A percentile compares a stretch with the other conserved stretches of the same genome.
These are phyloP conservation scores for Colletotrichum musicola DNA, from an alignment of 2,329 filamentous ascomycete genomes.

Conservation along the genomic window DNA sequence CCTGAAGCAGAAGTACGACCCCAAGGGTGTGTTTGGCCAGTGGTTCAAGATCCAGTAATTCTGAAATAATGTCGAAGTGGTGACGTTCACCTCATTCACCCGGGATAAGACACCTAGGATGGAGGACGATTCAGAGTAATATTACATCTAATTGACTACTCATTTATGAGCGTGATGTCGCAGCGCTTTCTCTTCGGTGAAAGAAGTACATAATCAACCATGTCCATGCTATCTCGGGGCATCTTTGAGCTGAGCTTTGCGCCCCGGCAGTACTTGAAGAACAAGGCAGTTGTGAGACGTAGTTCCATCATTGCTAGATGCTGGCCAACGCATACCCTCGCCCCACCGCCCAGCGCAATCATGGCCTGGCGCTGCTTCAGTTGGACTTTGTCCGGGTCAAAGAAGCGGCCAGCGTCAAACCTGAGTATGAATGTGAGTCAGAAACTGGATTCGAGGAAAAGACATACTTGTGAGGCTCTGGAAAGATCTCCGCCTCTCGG, in stretches of 20 bases:
- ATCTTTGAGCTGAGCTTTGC: constrained; percentile 49
- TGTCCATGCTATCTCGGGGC: constrained; percentile 51
- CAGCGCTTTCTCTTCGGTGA: constrained; percentile 48
- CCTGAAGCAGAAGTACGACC: constrained; percentile 47
- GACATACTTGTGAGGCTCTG: constrained; percentile 49
- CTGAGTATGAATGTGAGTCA: neutral
- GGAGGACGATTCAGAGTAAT: too few species aligned
- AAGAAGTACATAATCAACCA: constrained; percentile 49
- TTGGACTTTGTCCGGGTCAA: constrained; percentile 30
- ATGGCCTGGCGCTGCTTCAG: constrained; percentile 60
- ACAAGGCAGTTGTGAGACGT: constrained; percentile 61
- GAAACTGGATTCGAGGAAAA: neutral
- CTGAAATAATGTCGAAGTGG: neutral
- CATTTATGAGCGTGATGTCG: constrained; percentile 35
- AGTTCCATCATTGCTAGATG: constrained; percentile 71
- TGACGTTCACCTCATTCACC: neutral
- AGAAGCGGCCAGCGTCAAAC: constrained; percentile 9
- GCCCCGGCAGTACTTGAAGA: constrained; percentile 62
- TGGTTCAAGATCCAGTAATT: constrained; percentile 42
- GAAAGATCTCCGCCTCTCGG: constrained; percentile 55
- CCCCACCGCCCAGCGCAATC: constrained; percentile 66
- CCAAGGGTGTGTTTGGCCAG: constrained; percentile 44
- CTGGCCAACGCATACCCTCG: constrained; percentile 63
- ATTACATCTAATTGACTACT: neutral
- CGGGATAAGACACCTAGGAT: too few species aligned